Conservation (phyloP, 257 asterid species). For the Nicotiana otophora region DNA sequence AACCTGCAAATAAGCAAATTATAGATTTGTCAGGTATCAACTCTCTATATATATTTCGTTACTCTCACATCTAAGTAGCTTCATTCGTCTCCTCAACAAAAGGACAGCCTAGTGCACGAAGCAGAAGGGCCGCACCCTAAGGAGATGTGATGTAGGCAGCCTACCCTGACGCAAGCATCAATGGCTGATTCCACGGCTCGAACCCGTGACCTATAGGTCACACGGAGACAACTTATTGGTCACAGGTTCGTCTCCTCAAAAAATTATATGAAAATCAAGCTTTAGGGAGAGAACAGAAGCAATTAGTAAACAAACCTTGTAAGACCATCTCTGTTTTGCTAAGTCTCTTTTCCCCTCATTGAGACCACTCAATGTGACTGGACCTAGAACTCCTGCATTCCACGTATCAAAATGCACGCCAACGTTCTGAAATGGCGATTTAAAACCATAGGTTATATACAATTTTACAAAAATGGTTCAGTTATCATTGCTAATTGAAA, state of each 20-base stretch:
- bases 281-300: not conserved
- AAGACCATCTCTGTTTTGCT: slow-evolving; percentile 75
- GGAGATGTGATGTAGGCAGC: too few species aligned
- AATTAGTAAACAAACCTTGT: slow-evolving; percentile 43
- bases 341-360: slow-evolving; percentile 74
- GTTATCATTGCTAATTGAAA: not conserved
- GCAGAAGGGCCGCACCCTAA: too few species aligned
- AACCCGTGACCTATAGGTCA: too few species aligned
- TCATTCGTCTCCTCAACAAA: too few species aligned
- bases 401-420: slow-evolving; percentile 75
- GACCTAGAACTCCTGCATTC: slow-evolving; percentile 88
- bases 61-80: not conserved
- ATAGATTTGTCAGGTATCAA: not conserved
- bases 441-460: not conserved
- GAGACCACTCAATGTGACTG: slow-evolving; percentile 66
- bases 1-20: slow-evolving; percentile 33
- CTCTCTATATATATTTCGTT: not conserved
- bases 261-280: not conserved
- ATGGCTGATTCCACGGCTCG: too few species aligned
- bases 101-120: too few species aligned
- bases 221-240: too few species aligned
- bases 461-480: not conserved
- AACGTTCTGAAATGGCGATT: slow-evolving; percentile 50
- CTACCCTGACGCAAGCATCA: too few species aligned
- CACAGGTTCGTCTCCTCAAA: not conserved